These are phyloP conservation scores for Rhizoclosmatium sp. DNA, from an alignment of 192 early-diverging fungal genomes.

Conservation along the genomic window DNA sequence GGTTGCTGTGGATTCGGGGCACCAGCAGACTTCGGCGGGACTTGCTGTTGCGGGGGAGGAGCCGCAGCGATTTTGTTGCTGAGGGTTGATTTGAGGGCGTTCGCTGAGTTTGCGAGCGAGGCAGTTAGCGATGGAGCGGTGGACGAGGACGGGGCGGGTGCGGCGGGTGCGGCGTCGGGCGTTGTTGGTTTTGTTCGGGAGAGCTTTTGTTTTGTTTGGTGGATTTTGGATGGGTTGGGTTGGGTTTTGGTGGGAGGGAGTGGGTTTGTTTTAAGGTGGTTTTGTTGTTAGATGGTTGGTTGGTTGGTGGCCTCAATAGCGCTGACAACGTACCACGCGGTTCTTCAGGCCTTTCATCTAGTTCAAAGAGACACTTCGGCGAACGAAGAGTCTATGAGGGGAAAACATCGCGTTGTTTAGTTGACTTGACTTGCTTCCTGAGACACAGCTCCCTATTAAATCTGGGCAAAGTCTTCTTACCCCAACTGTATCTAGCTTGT, in stretches of 20 bases:
- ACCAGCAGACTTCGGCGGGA: no score
- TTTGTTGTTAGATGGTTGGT: not conserved
- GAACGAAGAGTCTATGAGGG: not conserved
- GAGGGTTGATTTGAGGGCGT: conserved; percentile 40
- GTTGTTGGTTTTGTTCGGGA: conserved; percentile 53
- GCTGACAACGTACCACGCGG: conserved; percentile 49
- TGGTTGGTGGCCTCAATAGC: not conserved
- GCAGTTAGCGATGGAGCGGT: conserved; percentile 33
- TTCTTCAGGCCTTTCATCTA: conserved; percentile 62
- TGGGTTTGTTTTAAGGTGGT: conserved; percentile 1
- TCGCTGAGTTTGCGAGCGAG: conserved; percentile 3
- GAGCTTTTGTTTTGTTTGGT: conserved; percentile 36
- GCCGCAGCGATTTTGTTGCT: conserved; percentile 58
- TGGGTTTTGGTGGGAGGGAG: not conserved
- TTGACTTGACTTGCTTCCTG: no score
- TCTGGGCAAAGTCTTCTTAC: no score
- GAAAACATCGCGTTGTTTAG: not conserved
- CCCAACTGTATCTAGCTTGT: no score
- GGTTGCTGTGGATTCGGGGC: no score
- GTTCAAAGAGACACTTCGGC: not conserved
- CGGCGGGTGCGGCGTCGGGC: conserved; percentile 37
- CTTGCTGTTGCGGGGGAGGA: not conserved
- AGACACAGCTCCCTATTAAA: no score
- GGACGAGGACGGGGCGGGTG: conserved; percentile 30
- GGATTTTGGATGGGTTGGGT: conserved; percentile 8